These are phyloP conservation scores for Beauveria asiatica DNA, from an alignment of 2,329 filamentous ascomycete genomes.

Conservation along the genomic window DNA sequence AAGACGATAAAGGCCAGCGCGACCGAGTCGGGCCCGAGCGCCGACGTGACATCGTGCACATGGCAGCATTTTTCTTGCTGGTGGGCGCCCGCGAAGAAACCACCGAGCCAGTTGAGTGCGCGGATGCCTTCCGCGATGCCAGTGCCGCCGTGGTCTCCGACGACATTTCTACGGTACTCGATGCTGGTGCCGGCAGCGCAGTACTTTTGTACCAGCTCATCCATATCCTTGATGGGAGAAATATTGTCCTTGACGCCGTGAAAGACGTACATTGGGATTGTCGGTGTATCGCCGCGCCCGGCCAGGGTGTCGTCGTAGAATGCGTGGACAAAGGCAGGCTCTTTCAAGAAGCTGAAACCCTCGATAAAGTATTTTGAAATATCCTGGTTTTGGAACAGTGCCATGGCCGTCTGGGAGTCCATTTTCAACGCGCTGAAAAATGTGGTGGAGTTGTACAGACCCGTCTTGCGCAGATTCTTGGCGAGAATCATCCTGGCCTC, in stretches of 20 bases:
- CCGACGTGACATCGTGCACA: not conserved
- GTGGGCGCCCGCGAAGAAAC: not conserved
- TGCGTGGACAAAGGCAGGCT: not conserved
- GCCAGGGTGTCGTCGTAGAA: not conserved
- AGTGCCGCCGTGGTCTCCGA: not conserved
- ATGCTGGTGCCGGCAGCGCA: not conserved
- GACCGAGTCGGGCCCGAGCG: not conserved
- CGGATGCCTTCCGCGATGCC: not conserved
- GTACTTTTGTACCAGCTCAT: not conserved
- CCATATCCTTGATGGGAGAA: not conserved
- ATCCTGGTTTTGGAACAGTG: not conserved
- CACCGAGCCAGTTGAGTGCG: not conserved
- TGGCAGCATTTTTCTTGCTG: not conserved
- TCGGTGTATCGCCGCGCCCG: not conserved
- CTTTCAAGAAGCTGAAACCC: not conserved
- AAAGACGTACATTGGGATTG: not conserved
- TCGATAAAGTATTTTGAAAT: conserved; percentile 6
- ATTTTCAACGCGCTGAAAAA: conserved; percentile 3
- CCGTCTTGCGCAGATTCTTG: conserved; percentile 2
- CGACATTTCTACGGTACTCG: not conserved
- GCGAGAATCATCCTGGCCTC: conserved; percentile 1
- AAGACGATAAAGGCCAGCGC: not conserved
- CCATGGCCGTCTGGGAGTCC: not conserved
- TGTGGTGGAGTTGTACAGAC: conserved; percentile 2
- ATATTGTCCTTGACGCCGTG: not conserved